phyloP scores from a whole-genome alignment of 1,284 basidiomycete genomes.

The Ganoderma boninense region DNA sequence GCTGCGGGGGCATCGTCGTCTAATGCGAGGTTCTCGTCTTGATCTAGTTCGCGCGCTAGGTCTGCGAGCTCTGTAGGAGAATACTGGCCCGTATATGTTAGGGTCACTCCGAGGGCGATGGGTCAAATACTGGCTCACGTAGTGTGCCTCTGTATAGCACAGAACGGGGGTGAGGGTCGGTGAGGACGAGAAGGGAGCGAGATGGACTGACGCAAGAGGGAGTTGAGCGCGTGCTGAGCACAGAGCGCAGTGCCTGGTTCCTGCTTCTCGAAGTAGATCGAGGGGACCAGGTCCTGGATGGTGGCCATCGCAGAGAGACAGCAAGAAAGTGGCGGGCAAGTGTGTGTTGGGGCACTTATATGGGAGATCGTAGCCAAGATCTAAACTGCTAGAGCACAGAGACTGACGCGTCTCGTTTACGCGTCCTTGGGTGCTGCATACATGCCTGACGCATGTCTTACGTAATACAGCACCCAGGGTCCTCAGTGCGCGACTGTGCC shows the following conservation, averaged over 20 bases:
- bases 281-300: slow-evolving; percentile 58
- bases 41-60: slow-evolving; percentile 34
- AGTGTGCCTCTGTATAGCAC: slow-evolving; percentile 64
- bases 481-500: slow-evolving; percentile 19
- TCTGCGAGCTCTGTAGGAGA: slow-evolving; percentile 87
- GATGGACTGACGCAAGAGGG: slow-evolving; percentile 71
- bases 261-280: slow-evolving; percentile 84
- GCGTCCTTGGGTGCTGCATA: slow-evolving; percentile 26
- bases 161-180: slow-evolving; percentile 52
- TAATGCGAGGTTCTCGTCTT: slow-evolving; percentile 49
- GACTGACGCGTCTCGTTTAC: slow-evolving; percentile 40
- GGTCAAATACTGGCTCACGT: slow-evolving; percentile 54
- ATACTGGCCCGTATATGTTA: slow-evolving; percentile 60
- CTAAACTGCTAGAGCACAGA: slow-evolving; percentile 10
- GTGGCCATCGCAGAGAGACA: slow-evolving; percentile 55
- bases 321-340: background rate
- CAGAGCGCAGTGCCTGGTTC: slow-evolving; percentile 83
- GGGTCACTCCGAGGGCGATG: slow-evolving; percentile 29
- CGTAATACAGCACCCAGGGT: slow-evolving; percentile 35
- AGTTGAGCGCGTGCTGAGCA: slow-evolving; percentile 87
- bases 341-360: background rate
- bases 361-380: background rate
- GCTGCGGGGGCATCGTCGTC: slow-evolving; percentile 45
- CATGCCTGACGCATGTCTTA: slow-evolving; percentile 46
- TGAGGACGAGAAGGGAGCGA: slow-evolving; percentile 47